Base-by-base conservation (phyloP, 345 rosid genomes). In the Camelina laxa region DNA sequence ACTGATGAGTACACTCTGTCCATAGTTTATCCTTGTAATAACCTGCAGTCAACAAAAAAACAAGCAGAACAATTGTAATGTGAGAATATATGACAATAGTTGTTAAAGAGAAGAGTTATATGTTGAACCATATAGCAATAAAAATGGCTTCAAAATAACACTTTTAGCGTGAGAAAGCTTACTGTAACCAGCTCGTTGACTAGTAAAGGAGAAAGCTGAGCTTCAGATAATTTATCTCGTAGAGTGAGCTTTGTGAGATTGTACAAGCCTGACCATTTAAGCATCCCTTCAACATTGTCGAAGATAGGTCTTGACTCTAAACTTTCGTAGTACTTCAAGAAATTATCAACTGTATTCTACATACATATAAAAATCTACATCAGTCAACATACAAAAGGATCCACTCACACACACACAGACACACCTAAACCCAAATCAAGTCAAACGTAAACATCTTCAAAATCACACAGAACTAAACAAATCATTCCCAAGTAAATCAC, bases 11-110 rank as follows among this genome's bases (percentile, higher is more conserved):
- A 83, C 80, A 76, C 93, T 92, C 79, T 92, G 97, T 54, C 99
- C 99, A 74, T 95, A 92, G 70, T 95, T 95, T 66, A 95, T 83
- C 78, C 99, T 84, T 3, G 96, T 95, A 76, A 95, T 90, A 65
- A 92, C 92, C 99, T 95, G 65, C 11, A 49, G 6, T 27, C 15
- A 24, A 69, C 30, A 45, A 5, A 47, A 36, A 24, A 47, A 30
- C 55, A 21, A 45, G 7, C 9, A 19, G n/a, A 8, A 27, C 6
- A 27, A 19, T 3, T 33, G 55, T 31, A 45, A 0, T 3, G 16
- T 1, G 30, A 67, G 6, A 5, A 27, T 0, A 39, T 31, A 14
- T 64, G 35, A 8, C 42, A 58, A 56, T 10, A 4, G 8, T 31
- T 22, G 49, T 41, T 17, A 44, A 10, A 27, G 15, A 39, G 60